phyloP scores from a whole-genome alignment of 2,329 filamentous ascomycete species.

The Cercospora beticola region DNA sequence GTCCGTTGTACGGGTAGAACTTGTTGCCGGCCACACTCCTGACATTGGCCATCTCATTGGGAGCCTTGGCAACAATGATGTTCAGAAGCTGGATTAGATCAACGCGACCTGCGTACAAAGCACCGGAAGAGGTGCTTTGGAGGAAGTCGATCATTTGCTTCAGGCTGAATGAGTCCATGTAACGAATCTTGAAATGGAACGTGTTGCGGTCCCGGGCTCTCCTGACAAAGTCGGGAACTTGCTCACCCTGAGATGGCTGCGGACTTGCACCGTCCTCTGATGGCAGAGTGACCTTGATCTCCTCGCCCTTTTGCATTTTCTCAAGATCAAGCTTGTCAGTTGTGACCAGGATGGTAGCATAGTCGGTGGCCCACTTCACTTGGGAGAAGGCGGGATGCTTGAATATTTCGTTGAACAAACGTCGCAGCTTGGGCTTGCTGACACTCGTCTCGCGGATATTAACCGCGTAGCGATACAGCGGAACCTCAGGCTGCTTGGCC shows the following conservation, averaged over 20 bases:
- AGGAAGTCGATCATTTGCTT: slow-evolving; percentile 49
- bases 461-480: slow-evolving; percentile 46
- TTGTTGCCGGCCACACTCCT: slow-evolving; percentile 55
- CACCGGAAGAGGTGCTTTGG: slow-evolving; percentile 37
- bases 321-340: slow-evolving; percentile 32
- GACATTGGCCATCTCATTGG: slow-evolving; percentile 45
- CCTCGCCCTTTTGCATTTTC: slow-evolving; percentile 6
- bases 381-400: slow-evolving; percentile 35
- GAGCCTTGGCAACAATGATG: slow-evolving; percentile 54
- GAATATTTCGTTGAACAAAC: slow-evolving; percentile 50
- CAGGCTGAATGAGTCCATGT: slow-evolving; percentile 39
- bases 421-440: slow-evolving; percentile 47
- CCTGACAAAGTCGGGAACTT: slow-evolving; percentile 27
- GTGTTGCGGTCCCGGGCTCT: slow-evolving; percentile 35
- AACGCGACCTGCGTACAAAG: slow-evolving; percentile 46
- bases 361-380: slow-evolving; percentile 42
- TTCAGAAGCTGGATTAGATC: slow-evolving; percentile 60
- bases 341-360: slow-evolving; percentile 40
- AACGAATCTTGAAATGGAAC: slow-evolving; percentile 40
- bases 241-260: slow-evolving; percentile 4
- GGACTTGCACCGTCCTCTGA: slow-evolving; percentile 12
- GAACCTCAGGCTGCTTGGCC: slow-evolving; percentile 22
- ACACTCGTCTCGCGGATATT: slow-evolving; percentile 33
- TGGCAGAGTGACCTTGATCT: slow-evolving; percentile 37
- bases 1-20: slow-evolving; percentile 48